Evolutionary conservation across 1,284 basidiomycete genomes (phyloP).

Genomic region (Takashimella tepidaria): DNA sequence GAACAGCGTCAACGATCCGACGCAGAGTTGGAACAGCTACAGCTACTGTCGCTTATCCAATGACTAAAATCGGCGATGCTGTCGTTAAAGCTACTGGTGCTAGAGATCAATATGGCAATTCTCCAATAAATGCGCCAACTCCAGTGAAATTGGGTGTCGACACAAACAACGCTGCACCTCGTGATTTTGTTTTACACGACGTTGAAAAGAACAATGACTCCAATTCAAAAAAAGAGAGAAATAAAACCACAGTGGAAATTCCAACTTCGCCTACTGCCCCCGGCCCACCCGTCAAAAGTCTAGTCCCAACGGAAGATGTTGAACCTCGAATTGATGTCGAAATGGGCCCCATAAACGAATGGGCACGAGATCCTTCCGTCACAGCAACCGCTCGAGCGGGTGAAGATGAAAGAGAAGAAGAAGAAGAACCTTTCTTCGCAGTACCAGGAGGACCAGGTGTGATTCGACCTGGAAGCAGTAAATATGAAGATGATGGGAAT

Average conservation of each 20-base stretch:
- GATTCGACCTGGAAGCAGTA: not conserved
- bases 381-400: not conserved
- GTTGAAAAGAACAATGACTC: not conserved
- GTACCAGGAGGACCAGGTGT: constrained; percentile 42
- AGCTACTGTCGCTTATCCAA: too few relatives aligned
- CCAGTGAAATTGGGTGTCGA: not conserved
- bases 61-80: not conserved
- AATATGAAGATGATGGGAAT: constrained; percentile 20
- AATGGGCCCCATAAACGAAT: constrained; percentile 4
- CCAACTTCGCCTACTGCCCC: constrained; percentile 12
- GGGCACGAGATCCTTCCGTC: not conserved
- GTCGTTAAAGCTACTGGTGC: too few relatives aligned
- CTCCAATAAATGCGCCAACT: too few relatives aligned
- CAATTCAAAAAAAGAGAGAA: not conserved
- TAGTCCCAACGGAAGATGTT: constrained; percentile 1
- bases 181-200: not conserved
- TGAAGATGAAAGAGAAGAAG: constrained; percentile 13
- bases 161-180: not conserved
- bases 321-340: not conserved
- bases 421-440: constrained; percentile 34
- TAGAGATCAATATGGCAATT: too few relatives aligned
- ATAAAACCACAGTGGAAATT: not conserved
- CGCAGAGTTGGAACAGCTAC: too few relatives aligned
- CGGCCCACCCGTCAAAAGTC: constrained; percentile 13
- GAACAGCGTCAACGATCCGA: not conserved